Base-by-base conservation (phyloP, 495 filamentous ascomycete species). In the Viridothelium virens region DNA sequence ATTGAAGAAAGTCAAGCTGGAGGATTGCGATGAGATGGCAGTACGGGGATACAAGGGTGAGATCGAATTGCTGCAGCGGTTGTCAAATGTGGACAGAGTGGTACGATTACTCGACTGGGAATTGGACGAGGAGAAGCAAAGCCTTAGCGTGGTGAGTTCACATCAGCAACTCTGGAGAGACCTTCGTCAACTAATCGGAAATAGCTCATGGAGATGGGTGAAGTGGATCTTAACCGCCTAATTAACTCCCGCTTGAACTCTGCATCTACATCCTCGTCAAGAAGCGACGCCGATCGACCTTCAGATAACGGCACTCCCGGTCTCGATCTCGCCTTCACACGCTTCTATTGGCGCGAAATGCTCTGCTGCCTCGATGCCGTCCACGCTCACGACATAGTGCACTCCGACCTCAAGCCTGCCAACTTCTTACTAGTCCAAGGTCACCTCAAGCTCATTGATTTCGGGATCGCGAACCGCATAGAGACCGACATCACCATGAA, bases 321-420 rank as follows among this genome's bases (percentile, higher is more conserved):
- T 37, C 89, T 97, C 65, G 94, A 98, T 73, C 81, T 89, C 10
- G 89, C 86, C 62, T 97, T 97, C 70, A 89, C 92, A n/a, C 88
- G 94, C 9, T 91, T 91, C 77, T 96, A 96, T 79, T 98, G 94
- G 94, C 91, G 92, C 72, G 94, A 98, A 77, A 97, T 98, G 95
- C 88, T 98, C 3, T 91, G 95, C 71, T 98, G 94, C 75, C 87
- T 98, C 3, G 84, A 89, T 63, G 84, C 92, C 2, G 91, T 98
- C 0, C 94, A 98, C 73, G 82, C 86, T 0, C 79, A 86, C 70
- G 92, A 96, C 74, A 91, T 98, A 62, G 92, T 98, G 11, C 94
- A 98, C 76, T 95, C 90, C 2, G 94, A 98, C 73, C 82, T 98
- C 38, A 98, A 98, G 72, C 94, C 94, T 1, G 91, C 92, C 67